Evolutionary conservation across 768 basidiomycete species (phyloP).

Genomic region (Termitomyces sp.): DNA sequence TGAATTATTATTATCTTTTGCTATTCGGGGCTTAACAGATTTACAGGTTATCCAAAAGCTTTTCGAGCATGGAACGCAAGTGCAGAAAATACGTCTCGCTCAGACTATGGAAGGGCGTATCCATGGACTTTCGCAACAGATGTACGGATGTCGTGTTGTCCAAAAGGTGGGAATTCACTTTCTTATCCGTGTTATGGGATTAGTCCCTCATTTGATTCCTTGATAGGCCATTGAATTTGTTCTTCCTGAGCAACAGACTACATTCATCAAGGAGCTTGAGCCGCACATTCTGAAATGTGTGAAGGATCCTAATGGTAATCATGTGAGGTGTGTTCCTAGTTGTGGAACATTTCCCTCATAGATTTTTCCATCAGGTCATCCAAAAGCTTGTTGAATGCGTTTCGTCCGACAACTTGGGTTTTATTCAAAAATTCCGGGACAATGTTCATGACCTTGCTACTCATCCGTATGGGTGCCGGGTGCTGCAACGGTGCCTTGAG

Average conservation of each 20-base stretch:
- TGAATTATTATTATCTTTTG: background rate
- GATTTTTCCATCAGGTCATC: slow-evolving; percentile 53
- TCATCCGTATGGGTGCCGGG: slow-evolving; percentile 93
- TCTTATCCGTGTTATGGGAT: background rate
- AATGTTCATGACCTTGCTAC: slow-evolving; percentile 79
- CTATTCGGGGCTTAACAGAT: background rate
- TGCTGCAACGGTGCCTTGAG: slow-evolving; percentile 90
- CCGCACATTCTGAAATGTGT: slow-evolving; percentile 81
- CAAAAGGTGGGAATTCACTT: slow-evolving; percentile 62
- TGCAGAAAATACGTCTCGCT: slow-evolving; percentile 70
- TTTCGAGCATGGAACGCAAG: slow-evolving; percentile 79
- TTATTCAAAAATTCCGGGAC: slow-evolving; percentile 72
- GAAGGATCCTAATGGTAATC: slow-evolving; percentile 91
- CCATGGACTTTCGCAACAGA: slow-evolving; percentile 75
- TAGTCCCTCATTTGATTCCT: slow-evolving; percentile 10
- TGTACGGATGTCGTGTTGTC: slow-evolving; percentile 96
- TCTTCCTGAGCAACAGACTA: slow-evolving; percentile 71
- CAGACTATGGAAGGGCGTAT: slow-evolving; percentile 77
- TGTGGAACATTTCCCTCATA: background rate
- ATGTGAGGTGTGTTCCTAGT: slow-evolving; percentile 52
- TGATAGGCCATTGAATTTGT: slow-evolving; percentile 82
- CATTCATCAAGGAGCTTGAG: slow-evolving; percentile 77
- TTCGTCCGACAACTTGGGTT: slow-evolving; percentile 69
- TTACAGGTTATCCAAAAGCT: slow-evolving; percentile 88
- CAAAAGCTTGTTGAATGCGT: slow-evolving; percentile 88